A percentile compares a stretch with the other conserved stretches of the same genome.
Evolutionary conservation across 495 filamentous ascomycete genomes (phyloP).

Genomic region (Penicillium steckii): DNA sequence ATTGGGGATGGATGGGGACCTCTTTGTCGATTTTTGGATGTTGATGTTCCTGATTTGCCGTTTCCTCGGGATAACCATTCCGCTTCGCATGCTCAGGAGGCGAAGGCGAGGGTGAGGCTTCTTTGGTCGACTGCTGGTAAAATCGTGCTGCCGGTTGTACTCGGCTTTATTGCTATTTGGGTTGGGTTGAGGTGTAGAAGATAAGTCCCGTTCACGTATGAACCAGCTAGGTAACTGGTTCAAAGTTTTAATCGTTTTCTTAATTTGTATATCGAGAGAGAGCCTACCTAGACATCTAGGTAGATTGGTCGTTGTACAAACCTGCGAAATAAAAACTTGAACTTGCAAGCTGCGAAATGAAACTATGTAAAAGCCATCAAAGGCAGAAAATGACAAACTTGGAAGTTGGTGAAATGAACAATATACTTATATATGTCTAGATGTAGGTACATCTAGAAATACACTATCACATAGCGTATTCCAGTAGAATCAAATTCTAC

Average conservation of each 20-base stretch:
- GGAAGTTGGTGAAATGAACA: no score
- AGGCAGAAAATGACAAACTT: neutral
- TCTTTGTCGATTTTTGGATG: slow-evolving; percentile 2
- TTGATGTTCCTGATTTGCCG: slow-evolving; percentile 4
- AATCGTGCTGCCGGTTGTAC: neutral
- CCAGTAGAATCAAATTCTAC: no score
- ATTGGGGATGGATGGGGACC: slow-evolving; percentile 6
- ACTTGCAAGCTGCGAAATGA: no score
- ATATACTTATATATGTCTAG: no score
- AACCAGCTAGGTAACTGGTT: no score
- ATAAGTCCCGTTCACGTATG: neutral
- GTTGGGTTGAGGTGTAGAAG: neutral
- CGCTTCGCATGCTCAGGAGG: neutral
- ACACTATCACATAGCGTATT: no score
- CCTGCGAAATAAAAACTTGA: no score
- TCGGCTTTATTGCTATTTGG: slow-evolving; percentile 1
- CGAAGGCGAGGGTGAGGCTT: neutral
- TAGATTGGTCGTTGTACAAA: no score
- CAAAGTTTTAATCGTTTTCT: no score
- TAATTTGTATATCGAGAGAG: no score
- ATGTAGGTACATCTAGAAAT: no score
- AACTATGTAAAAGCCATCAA: neutral
- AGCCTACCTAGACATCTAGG: no score
- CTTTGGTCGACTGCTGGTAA: slow-evolving; percentile 1
- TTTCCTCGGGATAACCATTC: slow-evolving; percentile 9